Percentiles rank a stretch among this genome's conserved stretches.
phyloP scores from a whole-genome alignment of 2,329 filamentous ascomycete species.

The Botrytis paeoniae region DNA sequence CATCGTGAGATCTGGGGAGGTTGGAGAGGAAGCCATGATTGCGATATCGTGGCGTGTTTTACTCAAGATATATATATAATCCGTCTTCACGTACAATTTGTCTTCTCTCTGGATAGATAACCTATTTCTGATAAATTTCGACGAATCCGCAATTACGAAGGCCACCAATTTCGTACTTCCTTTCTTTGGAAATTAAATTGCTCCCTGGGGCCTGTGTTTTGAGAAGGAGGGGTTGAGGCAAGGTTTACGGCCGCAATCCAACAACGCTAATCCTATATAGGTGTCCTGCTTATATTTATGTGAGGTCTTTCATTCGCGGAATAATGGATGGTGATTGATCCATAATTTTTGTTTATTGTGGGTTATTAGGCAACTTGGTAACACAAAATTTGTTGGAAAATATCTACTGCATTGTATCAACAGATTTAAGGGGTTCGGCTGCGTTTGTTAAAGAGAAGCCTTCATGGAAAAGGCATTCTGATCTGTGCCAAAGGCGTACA shows the following conservation, averaged over 20 bases:
- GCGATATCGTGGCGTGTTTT: not conserved
- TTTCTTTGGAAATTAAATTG: not conserved
- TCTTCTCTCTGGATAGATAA: not conserved
- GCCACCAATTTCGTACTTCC: too few relatives aligned
- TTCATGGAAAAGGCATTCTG: not conserved
- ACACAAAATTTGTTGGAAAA: not conserved
- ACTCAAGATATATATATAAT: not conserved
- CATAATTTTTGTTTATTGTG: too few relatives aligned
- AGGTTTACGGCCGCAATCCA: not conserved
- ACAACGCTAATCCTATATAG: not conserved
- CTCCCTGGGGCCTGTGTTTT: not conserved
- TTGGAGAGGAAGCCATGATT: constrained; percentile 1
- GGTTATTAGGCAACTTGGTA: not conserved
- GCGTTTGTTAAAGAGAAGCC: not conserved
- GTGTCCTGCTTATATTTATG: not conserved
- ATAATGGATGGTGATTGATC: not conserved
- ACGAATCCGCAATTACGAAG: not conserved
- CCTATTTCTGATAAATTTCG: not conserved
- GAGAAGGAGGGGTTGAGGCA: not conserved
- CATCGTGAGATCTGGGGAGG: not conserved
- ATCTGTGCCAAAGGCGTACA: not conserved
- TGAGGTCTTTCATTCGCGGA: not conserved
- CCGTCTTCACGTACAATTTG: not conserved
- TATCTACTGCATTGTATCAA: not conserved
- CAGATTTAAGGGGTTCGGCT: not conserved